Conservation (phyloP, 2,329 filamentous ascomycete genomes). For the Alternaria sp. region DNA sequence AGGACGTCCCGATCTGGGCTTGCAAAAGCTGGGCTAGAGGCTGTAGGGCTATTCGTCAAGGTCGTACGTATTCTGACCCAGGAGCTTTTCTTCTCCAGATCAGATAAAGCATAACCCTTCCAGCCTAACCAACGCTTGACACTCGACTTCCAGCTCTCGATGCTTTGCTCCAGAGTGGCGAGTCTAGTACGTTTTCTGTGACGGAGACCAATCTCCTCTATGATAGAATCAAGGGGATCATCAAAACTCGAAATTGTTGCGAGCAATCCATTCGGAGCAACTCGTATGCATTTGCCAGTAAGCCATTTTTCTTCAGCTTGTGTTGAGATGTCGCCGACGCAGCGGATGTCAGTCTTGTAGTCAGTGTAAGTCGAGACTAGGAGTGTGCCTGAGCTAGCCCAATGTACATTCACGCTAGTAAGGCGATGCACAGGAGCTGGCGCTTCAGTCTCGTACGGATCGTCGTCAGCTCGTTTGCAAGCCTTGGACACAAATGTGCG, state of each 20-base stretch:
- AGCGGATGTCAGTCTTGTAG: conserved; percentile 32
- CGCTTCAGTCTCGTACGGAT: conserved; percentile 12
- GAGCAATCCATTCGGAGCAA: conserved; percentile 47
- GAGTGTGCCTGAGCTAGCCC: conserved; percentile 48
- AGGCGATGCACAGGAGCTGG: conserved; percentile 31
- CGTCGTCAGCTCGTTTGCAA: conserved; percentile 14
- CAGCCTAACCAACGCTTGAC: conserved; percentile 47
- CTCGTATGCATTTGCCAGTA: conserved; percentile 42
- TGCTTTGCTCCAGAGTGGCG: conserved; percentile 37
- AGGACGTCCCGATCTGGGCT: conserved; percentile 40
- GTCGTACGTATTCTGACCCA: conserved; percentile 47
- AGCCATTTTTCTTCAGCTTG: conserved; percentile 30
- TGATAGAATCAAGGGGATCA: conserved; percentile 31
- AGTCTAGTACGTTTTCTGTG: conserved; percentile 39
- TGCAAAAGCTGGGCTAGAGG: conserved; percentile 24
- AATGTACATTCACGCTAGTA: conserved; percentile 43
- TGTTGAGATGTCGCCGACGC: conserved; percentile 24
- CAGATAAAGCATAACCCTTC: conserved; percentile 45
- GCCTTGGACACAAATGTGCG: conserved; percentile 48
- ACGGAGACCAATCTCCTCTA: conserved; percentile 30
- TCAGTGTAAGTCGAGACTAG: conserved; percentile 43
- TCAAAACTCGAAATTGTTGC: conserved; percentile 44
- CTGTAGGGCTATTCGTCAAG: conserved; percentile 12
- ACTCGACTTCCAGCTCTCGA: conserved; percentile 46
- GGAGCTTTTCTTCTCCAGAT: conserved; percentile 34